Conservation (phyloP, 352 stramenopile genomes). For the Globisporangium orthogonon region DNA sequence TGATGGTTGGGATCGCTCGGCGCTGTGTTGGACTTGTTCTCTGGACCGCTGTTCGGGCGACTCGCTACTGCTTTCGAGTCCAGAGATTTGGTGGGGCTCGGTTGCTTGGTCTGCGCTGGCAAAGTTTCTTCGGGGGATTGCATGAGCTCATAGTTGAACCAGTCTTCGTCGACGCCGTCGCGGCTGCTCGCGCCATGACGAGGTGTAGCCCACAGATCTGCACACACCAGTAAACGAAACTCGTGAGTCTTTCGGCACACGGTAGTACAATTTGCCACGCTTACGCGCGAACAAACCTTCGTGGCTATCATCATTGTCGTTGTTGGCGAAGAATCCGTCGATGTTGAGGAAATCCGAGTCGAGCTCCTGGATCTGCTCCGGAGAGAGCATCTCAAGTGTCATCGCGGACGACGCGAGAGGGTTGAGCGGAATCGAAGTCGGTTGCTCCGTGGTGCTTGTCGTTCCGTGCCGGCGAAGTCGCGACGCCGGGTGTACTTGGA, state of each 20-base stretch:
- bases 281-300: slow-evolving; percentile 1
- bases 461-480: background rate
- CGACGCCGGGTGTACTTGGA: background rate
- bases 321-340: slow-evolving; percentile 20
- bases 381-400: slow-evolving; percentile 16
- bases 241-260: background rate
- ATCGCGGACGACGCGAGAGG: background rate
- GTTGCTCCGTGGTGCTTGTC: slow-evolving; percentile 5
- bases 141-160: slow-evolving; percentile 3
- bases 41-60: background rate
- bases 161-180: slow-evolving; percentile 8
- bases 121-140: background rate
- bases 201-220: slow-evolving; percentile 17
- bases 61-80: background rate
- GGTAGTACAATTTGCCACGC: background rate
- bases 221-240: background rate
- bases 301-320: slow-evolving; percentile 13
- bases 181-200: background rate
- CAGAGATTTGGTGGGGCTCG: slow-evolving; percentile 1
- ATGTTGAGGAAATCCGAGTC: slow-evolving; percentile 29
- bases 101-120: background rate
- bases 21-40: slow-evolving; percentile 1
- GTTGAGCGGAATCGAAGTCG: background rate
- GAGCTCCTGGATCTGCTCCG: slow-evolving; percentile 18
- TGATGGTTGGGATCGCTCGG: slow-evolving; percentile 9